Base-by-base conservation (phyloP, 305 asterid species). In the Solanum hybrid region DNA sequence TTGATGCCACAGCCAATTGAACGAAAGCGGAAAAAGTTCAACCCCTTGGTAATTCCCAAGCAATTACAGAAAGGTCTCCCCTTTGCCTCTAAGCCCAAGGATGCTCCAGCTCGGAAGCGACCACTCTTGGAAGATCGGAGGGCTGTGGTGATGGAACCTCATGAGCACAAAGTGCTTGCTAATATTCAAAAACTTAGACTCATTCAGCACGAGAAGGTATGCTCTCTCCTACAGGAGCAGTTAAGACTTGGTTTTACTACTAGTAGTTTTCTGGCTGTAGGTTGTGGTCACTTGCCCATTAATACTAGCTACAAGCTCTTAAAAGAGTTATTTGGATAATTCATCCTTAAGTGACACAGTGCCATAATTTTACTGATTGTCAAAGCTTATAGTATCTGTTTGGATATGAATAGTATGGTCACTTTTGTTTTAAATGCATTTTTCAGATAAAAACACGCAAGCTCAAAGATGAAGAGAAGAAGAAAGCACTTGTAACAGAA, bases 61-160 rank as follows among this genome's bases (percentile, higher is more conserved):
- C 89, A 94, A 4, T 86, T 97, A 88, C 96, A 94, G 93, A 93
- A 90, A 88, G 95, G 90, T 86, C 95, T 97, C 12, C 99, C 99
- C 73, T 97, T 96, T 92, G 89, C 91, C 17, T 93, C 98, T 10
- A 97, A 97, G 91, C 99, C 98, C 31, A 97, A 97, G 94, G 90
- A 96, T 90, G 88, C 60, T 87, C 95, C 97, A 88, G 40, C 93
- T 87, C 92, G 93, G 20, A 94, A 66, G 79, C 91, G 89, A 34
- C 92, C 93, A 34, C 90, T 81, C 77, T 94, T 94, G 66, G 95
- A 95, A 69, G 93, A 64, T 31, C 92, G 92, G 90, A 92, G 96
- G 93, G 98, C 98, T 82, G 99, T 96, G 81, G 96, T 97, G 66
- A 93, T 94, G 98, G 99, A 96, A 90, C 95, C 98, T 91, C 91